These are phyloP conservation scores for Rosa multiflora DNA, from an alignment of 306 rosid genomes.

Conservation along the genomic window DNA sequence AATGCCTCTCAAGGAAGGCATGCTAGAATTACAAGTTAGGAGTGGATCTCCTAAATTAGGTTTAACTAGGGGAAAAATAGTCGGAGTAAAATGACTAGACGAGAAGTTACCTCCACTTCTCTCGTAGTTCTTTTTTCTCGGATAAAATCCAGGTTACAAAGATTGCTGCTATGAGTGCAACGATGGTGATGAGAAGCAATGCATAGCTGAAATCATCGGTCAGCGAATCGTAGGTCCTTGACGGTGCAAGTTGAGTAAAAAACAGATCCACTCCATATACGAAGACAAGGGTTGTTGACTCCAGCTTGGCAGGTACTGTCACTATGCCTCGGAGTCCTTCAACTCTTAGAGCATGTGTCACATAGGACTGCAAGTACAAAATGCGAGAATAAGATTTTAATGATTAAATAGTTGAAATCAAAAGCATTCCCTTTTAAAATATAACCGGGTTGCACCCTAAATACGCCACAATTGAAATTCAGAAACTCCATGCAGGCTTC, in stretches of 20 bases:
- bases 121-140: slow-evolving; percentile 86
- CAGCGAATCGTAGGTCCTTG: slow-evolving; percentile 90
- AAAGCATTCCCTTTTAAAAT: slow-evolving; percentile 4
- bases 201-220: slow-evolving; percentile 99
- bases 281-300: slow-evolving; percentile 88
- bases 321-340: slow-evolving; percentile 84
- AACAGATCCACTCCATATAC: slow-evolving; percentile 93
- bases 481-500: neutral
- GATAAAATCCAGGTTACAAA: slow-evolving; percentile 84
- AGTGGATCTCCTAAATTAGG: slow-evolving; percentile 25
- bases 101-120: slow-evolving; percentile 80
- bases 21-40: slow-evolving; percentile 18
- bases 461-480: neutral
- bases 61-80: slow-evolving; percentile 17
- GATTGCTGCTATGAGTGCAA: slow-evolving; percentile 81
- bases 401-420: slow-evolving; percentile 14
- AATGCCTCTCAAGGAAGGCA: slow-evolving; percentile 33
- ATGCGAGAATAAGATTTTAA: slow-evolving; percentile 14
- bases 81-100: slow-evolving; percentile 18
- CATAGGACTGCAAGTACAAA: slow-evolving; percentile 64
- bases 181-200: slow-evolving; percentile 85
- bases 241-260: slow-evolving; percentile 86
- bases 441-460: neutral
- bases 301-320: slow-evolving; percentile 90
- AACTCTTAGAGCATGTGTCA: slow-evolving; percentile 79